Evolutionary conservation across 331 rosid species (phyloP).

Genomic region (Prunus yedoensis): DNA sequence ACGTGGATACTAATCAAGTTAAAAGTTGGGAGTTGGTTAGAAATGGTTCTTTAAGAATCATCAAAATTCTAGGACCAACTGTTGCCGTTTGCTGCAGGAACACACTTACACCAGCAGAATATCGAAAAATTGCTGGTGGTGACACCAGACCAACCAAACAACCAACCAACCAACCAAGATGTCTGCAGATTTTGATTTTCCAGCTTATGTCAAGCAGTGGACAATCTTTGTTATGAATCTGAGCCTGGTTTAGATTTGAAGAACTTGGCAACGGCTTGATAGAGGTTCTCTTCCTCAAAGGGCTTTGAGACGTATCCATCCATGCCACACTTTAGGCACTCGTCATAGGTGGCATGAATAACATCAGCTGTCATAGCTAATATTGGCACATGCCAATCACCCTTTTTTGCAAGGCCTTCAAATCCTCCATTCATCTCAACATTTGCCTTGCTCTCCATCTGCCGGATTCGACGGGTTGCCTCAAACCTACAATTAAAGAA

Average conservation of each 20-base stretch:
- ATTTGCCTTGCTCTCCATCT: constrained; percentile 68
- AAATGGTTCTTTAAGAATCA: constrained; percentile 31
- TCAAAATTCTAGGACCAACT: constrained; percentile 24
- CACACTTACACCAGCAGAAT: constrained; percentile 24
- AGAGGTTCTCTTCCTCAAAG: constrained; percentile 95
- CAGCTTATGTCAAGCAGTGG: constrained; percentile 6
- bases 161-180: constrained; percentile 12
- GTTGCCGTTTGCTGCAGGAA: constrained; percentile 14
- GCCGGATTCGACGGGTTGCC: constrained; percentile 72
- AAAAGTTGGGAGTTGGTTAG: constrained; percentile 37
- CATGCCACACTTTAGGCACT: constrained; percentile 88
- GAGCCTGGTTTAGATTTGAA: constrained; percentile 50
- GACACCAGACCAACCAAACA: constrained; percentile 3
- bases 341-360: constrained; percentile 84
- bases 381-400: constrained; percentile 72
- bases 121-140: constrained; percentile 38
- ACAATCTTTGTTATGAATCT: constrained; percentile 23
- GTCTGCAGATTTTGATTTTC: constrained; percentile 1
- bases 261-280: constrained; percentile 83
- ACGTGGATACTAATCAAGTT: constrained; percentile 46
- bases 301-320: constrained; percentile 99
- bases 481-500: constrained; percentile 61
- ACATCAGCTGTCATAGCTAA: constrained; percentile 99
- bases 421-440: constrained; percentile 42
- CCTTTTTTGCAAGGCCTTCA: constrained; percentile 34